These are phyloP conservation scores for Achaetomium macrosporum DNA, from an alignment of 2,329 filamentous ascomycete species.

Conservation along the genomic window DNA sequence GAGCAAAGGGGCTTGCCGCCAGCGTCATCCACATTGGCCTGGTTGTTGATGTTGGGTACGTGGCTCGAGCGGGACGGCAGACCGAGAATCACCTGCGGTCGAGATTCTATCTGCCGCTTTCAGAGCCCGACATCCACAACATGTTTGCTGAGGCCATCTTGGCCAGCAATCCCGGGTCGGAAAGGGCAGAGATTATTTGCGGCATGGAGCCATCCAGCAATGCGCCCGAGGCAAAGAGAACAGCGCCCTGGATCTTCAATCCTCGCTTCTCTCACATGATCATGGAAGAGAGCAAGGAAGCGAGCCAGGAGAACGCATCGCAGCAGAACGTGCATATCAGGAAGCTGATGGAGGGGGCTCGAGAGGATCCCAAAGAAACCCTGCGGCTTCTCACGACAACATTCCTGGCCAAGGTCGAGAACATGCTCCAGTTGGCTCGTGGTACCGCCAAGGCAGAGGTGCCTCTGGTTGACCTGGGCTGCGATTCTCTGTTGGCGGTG, in stretches of 20 bases:
- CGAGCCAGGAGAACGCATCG: background rate
- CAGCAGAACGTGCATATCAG: background rate
- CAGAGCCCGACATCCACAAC: constrained; percentile 32
- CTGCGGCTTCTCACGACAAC: background rate
- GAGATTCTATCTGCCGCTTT: constrained; percentile 11
- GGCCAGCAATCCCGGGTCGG: too few relatives aligned
- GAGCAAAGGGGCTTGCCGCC: background rate
- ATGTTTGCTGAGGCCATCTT: too few relatives aligned
- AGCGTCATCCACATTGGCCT: constrained; percentile 28
- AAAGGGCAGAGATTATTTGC: background rate
- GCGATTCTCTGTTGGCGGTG: background rate
- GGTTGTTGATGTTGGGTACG: constrained; percentile 39
- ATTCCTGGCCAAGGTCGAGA: background rate
- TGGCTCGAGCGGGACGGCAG: constrained; percentile 23
- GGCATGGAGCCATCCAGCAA: background rate
- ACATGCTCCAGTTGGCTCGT: background rate
- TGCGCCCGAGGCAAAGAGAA: background rate
- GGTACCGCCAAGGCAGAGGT: background rate
- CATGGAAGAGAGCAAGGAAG: background rate
- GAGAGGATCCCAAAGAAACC: background rate
- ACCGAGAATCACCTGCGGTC: constrained; percentile 11
- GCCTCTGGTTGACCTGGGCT: background rate
- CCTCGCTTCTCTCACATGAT: background rate
- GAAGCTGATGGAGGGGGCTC: background rate
- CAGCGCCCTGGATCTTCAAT: background rate